Base-by-base conservation (phyloP, 1,284 basidiomycete species). In the Rhodotorula mucilaginosa region DNA sequence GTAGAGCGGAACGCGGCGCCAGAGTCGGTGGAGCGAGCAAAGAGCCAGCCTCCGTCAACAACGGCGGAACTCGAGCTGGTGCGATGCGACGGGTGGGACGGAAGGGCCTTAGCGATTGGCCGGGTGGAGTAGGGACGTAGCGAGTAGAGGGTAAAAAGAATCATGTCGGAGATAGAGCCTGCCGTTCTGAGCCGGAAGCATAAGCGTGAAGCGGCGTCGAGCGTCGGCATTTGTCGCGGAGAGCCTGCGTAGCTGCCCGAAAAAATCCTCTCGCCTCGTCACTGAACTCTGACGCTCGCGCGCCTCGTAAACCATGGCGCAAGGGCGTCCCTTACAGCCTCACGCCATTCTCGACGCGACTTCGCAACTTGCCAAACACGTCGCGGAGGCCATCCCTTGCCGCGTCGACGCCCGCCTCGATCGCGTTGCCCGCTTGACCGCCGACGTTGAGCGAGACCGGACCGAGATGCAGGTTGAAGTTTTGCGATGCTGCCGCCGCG, bases 361-460 rank as follows among this genome's bases (percentile, higher is more conserved):
- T 91, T 82, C 89, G 89, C 59, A 97, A 89, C 80, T 90, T 93
- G 23, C 90, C 93, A 77, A 96, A 84, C 75, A 97, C 83, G 80
- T 87, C 91, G 79, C 88, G 87, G 54, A 96, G 89, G 5, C 93
- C 92, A 79, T 84, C 84, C 23, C 82, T 75, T 29, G 83, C 79
- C 3, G 83, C 83, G 48, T 84, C 83, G 1, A 82, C 81, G 47
- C 82, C 78, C 15, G 92, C 92, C 75, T 90, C 87, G 73, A 94
- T 86, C 21, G 81, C 79, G 52, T 79, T 79, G 2, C 89, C 89
- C 75, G 90, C 90, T 31, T 90, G 77, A 89, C 90, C 18, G 86
- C 87, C 93, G 7, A 97, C 86, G 74, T 89, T 93, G 59, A 97
- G 88, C 79, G 93, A 93, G 70, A 97, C 90, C 0, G 91, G 90